Evolutionary conservation across 495 filamentous ascomycete genomes (phyloP), one percentile per base, ranked within the genome.

Genomic region (Xylaria bambusicola): DNA sequence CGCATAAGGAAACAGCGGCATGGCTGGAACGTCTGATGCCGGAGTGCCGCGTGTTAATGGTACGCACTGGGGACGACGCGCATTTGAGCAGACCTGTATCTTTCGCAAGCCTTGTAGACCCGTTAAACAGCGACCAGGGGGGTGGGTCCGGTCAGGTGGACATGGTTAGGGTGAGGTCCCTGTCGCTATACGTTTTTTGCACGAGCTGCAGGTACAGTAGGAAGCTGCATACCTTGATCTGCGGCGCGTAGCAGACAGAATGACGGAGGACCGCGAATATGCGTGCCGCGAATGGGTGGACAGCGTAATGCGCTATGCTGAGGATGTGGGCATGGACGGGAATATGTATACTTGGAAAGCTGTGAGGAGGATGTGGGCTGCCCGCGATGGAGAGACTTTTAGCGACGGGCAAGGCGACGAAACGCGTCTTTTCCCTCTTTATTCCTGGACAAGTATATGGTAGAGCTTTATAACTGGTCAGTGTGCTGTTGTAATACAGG

Each of bases 341-440:
- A 65, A 62, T 40, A 24, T n/a, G 27, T 56, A 56, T 59, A 62
- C 63, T 40, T 65, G 59, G 63, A 49, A 62, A 35, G 62, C 58
- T 46, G 62, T 65, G 58, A 56, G 62, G 54, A 56, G 62, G 54
- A 65, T 65, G 62, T 65, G 62, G 62, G 58, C 62, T 42, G 45
- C 52, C 44, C 58, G 48, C 52, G 58, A 65, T 65, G 62, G 62
- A 35, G 62, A 65, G 8, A 59, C 49, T 41, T 65, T 65, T 62
- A n/a, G 42, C 48, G 35, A 47, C 49, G 26, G 9, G 48, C 21
- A 20, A 33, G 42, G 54, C 49, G 55, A 65, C 45, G 54, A 65
- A 57, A 65, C 58, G 44, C 44, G 44, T 55, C 53, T 65, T 47
- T 50, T 38, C 53, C 52, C 57, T 20, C 46, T 64, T 47, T 60